Evolutionary conservation across 2,329 filamentous ascomycete genomes (phyloP), one percentile per base, ranked within the genome.

Genomic region (Phaeosphaeriaceae sp.): DNA sequence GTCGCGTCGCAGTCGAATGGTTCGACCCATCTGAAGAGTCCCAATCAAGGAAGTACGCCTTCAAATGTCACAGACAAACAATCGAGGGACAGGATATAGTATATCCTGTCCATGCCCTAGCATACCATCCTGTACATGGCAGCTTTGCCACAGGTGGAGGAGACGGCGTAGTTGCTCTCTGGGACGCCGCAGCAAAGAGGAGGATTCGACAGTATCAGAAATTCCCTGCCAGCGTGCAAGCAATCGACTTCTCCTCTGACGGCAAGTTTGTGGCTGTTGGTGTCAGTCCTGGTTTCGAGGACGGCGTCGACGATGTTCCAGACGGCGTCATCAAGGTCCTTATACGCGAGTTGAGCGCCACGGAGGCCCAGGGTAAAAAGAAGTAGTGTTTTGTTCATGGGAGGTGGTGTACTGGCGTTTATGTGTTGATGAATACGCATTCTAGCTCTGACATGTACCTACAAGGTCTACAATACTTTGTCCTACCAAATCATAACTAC

Each of bases 1-100:
- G 94, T 4, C 87, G 94, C 63, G 92, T 99, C 2, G 93, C 92
- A 0, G 94, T 99, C 1, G 94, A 99, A 74, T 97, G 92, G 90
- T 97, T 99, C 71, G 94, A 97, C 69, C 90, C 94, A 13, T 90
- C 86, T 4, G 80, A 86, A 34, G 89, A 93, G 72, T 92, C 89
- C 3, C 92, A 97, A 76, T 88, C 89, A 32, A 85, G 92, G 60
- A 97, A 97, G 74, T 99, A 97, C 73, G 94, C 94, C 12, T 99
- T 99, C 84, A 99, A 99, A 75, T 99, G 94, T 75, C 94, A 99
- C 75, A 85, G 94, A 4, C 90, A 96, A 72, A 82, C 86, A 1
- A 75, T 84, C 2, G 82, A 87, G 33, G 85, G 85, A 41, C 85
- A 82, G 21, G 92, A 96, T 65, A 82, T 96, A 4, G 90, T 97